Conservation (phyloP, 2,329 filamentous ascomycete species). For the Fusarium sublunatum region DNA sequence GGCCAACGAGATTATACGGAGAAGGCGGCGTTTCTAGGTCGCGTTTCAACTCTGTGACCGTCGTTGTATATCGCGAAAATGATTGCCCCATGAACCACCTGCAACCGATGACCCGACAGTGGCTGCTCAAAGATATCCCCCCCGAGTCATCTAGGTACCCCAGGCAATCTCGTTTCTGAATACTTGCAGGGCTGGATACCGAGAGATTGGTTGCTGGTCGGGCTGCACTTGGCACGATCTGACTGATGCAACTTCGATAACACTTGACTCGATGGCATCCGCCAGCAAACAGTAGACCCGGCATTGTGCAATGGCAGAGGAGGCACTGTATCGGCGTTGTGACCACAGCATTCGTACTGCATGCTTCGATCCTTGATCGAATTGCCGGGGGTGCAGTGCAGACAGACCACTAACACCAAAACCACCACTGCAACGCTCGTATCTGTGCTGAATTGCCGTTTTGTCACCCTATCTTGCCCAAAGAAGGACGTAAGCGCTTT, state of each 20-base stretch:
- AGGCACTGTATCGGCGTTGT: not conserved
- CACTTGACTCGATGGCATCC: not conserved
- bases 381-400: slow-evolving; percentile 10
- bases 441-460: not conserved
- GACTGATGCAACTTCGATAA: slow-evolving; percentile 23
- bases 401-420: slow-evolving; percentile 26
- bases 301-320: not conserved
- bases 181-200: slow-evolving; percentile 16
- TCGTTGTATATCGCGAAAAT: slow-evolving; percentile 9
- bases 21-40: slow-evolving; percentile 20
- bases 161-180: slow-evolving; percentile 14
- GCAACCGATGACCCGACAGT: too few relatives aligned
- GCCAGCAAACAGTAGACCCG: not conserved
- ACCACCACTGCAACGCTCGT: slow-evolving; percentile 10
- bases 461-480: not conserved
- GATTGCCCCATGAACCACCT: not conserved
- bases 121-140: too few relatives aligned
- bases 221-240: slow-evolving; percentile 25
- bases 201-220: slow-evolving; percentile 25
- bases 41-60: slow-evolving; percentile 38
- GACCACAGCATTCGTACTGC: not conserved
- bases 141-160: slow-evolving; percentile 1
- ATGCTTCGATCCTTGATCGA: slow-evolving; percentile 4
- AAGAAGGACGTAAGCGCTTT: slow-evolving; percentile 7
- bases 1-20: slow-evolving; percentile 2